These are phyloP conservation scores for Fusarium nurragi DNA, from an alignment of 2,329 filamentous ascomycete genomes.

Conservation along the genomic window DNA sequence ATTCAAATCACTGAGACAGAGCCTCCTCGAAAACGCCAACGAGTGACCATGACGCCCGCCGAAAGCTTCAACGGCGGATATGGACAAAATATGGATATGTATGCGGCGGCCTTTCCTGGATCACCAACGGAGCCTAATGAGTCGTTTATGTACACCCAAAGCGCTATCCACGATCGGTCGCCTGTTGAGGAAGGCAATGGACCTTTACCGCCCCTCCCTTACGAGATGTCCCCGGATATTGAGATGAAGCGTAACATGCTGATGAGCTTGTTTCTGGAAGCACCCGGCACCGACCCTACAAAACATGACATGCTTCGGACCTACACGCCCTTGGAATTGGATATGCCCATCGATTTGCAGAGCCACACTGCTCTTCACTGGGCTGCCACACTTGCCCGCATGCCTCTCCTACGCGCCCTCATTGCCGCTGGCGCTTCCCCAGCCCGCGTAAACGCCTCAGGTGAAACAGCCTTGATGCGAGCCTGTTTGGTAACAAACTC, in stretches of 20 bases:
- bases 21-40: slow-evolving; percentile 82
- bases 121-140: slow-evolving; percentile 84
- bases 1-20: slow-evolving; percentile 63
- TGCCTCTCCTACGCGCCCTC: slow-evolving; percentile 81
- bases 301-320: slow-evolving; percentile 81
- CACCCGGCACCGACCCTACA: slow-evolving; percentile 73
- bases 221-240: slow-evolving; percentile 68
- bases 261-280: slow-evolving; percentile 84
- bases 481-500: slow-evolving; percentile 95
- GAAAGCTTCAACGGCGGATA: slow-evolving; percentile 66
- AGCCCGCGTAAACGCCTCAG: slow-evolving; percentile 85
- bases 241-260: slow-evolving; percentile 84
- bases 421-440: slow-evolving; percentile 88
- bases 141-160: slow-evolving; percentile 75
- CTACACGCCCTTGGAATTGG: slow-evolving; percentile 81
- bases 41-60: slow-evolving; percentile 64
- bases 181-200: slow-evolving; percentile 62
- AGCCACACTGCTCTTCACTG: slow-evolving; percentile 93
- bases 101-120: slow-evolving; percentile 64
- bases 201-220: slow-evolving; percentile 72
- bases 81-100: slow-evolving; percentile 58
- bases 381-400: slow-evolving; percentile 91
- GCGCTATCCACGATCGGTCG: slow-evolving; percentile 53
- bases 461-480: slow-evolving; percentile 92
- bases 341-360: slow-evolving; percentile 90